Conservation (phyloP, 768 basidiomycete species). For the Termitomyces sp. region DNA sequence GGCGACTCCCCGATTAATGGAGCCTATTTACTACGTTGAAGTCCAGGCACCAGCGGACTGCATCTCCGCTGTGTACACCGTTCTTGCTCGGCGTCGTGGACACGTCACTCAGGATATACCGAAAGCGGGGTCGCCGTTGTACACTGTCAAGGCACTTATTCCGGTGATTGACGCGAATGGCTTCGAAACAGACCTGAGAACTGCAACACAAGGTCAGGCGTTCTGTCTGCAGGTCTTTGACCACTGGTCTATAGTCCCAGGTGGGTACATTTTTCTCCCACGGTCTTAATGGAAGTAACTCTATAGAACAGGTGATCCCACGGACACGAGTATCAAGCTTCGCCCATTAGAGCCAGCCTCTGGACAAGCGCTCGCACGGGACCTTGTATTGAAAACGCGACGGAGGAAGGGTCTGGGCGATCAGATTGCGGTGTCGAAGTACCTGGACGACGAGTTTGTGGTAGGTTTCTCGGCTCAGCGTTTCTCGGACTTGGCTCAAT, state of each 20-base stretch:
- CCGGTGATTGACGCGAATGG: conserved; percentile 99
- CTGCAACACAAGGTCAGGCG: conserved; percentile 98
- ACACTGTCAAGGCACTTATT: conserved; percentile 97
- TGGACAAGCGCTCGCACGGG: conserved; percentile 89
- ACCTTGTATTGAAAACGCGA: conserved; percentile 94
- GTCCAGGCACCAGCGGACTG: conserved; percentile 99
- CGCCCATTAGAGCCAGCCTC: conserved; percentile 96
- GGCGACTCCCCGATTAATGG: conserved; percentile 94
- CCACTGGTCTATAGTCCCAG: conserved; percentile 99
- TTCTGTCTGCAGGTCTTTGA: conserved; percentile 97
- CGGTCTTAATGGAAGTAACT: conserved; percentile 13
- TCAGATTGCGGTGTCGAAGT: conserved; percentile 95
- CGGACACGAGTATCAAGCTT: conserved; percentile 94
- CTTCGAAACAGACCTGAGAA: conserved; percentile 96
- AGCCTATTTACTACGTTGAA: conserved; percentile 98
- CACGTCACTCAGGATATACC: conserved; percentile 98
- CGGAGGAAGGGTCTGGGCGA: conserved; percentile 95
- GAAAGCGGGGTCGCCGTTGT: conserved; percentile 95
- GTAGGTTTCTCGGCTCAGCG: conserved; percentile 35
- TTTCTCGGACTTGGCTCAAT: conserved; percentile 4
- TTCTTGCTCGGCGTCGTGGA: conserved; percentile 96
- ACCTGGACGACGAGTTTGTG: conserved; percentile 95
- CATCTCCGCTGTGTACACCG: conserved; percentile 97
- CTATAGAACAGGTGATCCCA: conserved; percentile 75
- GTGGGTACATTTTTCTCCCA: conserved; percentile 38